These are phyloP conservation scores for Hyphodiscus hymeniophilus DNA, from an alignment of 495 filamentous ascomycete genomes.

Conservation along the genomic window DNA sequence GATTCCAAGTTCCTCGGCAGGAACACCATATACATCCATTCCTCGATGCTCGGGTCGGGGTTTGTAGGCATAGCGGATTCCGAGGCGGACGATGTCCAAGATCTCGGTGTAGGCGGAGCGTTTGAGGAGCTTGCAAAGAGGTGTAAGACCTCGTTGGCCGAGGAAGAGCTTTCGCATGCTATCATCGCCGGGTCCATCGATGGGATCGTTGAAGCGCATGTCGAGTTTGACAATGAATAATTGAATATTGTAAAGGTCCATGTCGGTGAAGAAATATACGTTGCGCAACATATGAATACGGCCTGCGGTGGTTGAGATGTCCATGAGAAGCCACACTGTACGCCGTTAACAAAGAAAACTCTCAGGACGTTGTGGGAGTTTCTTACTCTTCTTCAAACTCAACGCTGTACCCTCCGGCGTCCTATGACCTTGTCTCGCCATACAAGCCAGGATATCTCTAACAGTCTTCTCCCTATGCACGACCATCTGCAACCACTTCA, in stretches of 20 bases:
- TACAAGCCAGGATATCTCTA: conserved; percentile 44
- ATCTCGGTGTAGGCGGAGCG: conserved; percentile 28
- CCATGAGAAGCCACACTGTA: conserved; percentile 62
- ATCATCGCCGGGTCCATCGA: conserved; percentile 29
- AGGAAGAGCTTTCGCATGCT: conserved; percentile 46
- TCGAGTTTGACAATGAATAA: conserved; percentile 56
- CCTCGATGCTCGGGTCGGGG: conserved; percentile 1
- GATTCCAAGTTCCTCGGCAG: conserved; percentile 36
- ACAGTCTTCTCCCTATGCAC: conserved; percentile 36
- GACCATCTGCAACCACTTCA: conserved; percentile 48
- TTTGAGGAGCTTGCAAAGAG: conserved; percentile 41
- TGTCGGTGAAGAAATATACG: conserved; percentile 36
- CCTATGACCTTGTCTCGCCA: conserved; percentile 43
- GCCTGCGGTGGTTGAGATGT: conserved; percentile 39
- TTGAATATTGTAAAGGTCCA: conserved; percentile 44
- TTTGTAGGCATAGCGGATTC: conserved; percentile 29
- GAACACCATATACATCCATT: conserved; percentile 37
- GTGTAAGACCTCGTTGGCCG: conserved; percentile 44
- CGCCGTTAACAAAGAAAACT: conserved; percentile 24
- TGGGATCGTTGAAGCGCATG: conserved; percentile 47
- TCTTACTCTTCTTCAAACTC: conserved; percentile 39
- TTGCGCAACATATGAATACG: conserved; percentile 44
- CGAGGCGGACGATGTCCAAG: conserved; percentile 37
- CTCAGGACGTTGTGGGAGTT: no score
- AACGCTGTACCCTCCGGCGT: conserved; percentile 34